phyloP scores from a whole-genome alignment of 371 early-diverging fungal genomes.

The Zancudomyces culisetae region DNA sequence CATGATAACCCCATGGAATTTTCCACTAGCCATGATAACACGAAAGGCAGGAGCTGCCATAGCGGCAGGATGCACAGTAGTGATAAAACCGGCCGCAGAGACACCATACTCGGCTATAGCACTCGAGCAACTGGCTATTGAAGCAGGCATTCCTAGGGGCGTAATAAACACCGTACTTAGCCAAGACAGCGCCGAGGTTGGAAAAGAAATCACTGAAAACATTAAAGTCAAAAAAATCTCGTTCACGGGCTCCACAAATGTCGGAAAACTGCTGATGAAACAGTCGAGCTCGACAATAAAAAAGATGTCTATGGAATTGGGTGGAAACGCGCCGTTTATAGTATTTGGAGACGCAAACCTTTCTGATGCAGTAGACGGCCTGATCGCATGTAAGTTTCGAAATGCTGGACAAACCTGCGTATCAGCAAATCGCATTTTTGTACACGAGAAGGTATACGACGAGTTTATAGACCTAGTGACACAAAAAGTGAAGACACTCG shows the following conservation, averaged over 20 bases:
- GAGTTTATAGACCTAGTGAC: constrained; percentile 36
- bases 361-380: constrained; percentile 35
- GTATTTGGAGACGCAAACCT: constrained; percentile 71
- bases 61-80: constrained; percentile 57
- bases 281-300: constrained; percentile 54
- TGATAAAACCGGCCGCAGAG: constrained; percentile 30
- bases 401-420: constrained; percentile 78
- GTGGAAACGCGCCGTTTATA: constrained; percentile 79
- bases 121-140: constrained; percentile 46
- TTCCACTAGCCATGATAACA: constrained; percentile 80
- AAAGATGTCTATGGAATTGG: constrained; percentile 57
- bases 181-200: constrained; percentile 38
- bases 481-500: constrained; percentile 32
- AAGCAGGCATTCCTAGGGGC: constrained; percentile 76
- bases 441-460: constrained; percentile 53
- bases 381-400: constrained; percentile 58
- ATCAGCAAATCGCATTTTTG: constrained; percentile 68
- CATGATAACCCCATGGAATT: constrained; percentile 88
- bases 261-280: constrained; percentile 52
- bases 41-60: constrained; percentile 68
- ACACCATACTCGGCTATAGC: constrained; percentile 72
- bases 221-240: constrained; percentile 47
- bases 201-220: constrained; percentile 44
- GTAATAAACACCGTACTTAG: constrained; percentile 65
- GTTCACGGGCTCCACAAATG: constrained; percentile 62